Base-by-base conservation (phyloP, 2,329 filamentous ascomycete genomes). In the Exophiala viscosa region DNA sequence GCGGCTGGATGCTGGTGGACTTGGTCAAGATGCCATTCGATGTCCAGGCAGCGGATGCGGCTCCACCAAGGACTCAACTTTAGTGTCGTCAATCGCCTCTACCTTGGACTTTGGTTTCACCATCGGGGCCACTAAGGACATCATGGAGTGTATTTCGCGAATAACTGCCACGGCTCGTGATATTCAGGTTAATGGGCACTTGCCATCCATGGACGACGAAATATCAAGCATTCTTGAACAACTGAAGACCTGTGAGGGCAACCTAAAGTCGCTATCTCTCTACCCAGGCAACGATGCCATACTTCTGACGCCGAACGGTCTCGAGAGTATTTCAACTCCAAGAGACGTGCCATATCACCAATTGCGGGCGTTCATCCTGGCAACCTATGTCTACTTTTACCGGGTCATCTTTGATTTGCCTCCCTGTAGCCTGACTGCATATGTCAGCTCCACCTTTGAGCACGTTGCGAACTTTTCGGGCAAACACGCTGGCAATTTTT, bases 331-430 rank as follows among this genome's bases (percentile, higher is more conserved):
- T n/a, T 15, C 41, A 7, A 39, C 17, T 17, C 45, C 45, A 4
- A 38, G 46, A 11, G 43, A 50, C 14, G 35, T 31, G 4, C 49
- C 46, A 10, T 50, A 53, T 20, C 47, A 57, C 41, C 59, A 61
- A 39, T 42, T 49, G 15, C 45, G 50, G 34, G 58, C 58, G 2
- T 62, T 62, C 36, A 45, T 60, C 40, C 47, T 28, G 15, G 58
- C 58, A 33, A 56, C 53, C 6, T 59, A 58, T 32, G 54, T 62
- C 35, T 62, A 60, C 43, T 50, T 60, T 4, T 62, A 59, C 28
- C 48, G 55, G 28, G 48, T 45, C 3, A 33, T 62, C 14, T 52
- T 62, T 17, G 53, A 60, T 17, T 40, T 59, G 11, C 54, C 58
- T 10, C 60, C 60, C 2, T n/a, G 23, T 7, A 51, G 50, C n/a